A percentile compares a stretch with the other conserved stretches of the same genome.
Conservation (phyloP, 2,329 filamentous ascomycete species). For the Neonectria coccinea region DNA sequence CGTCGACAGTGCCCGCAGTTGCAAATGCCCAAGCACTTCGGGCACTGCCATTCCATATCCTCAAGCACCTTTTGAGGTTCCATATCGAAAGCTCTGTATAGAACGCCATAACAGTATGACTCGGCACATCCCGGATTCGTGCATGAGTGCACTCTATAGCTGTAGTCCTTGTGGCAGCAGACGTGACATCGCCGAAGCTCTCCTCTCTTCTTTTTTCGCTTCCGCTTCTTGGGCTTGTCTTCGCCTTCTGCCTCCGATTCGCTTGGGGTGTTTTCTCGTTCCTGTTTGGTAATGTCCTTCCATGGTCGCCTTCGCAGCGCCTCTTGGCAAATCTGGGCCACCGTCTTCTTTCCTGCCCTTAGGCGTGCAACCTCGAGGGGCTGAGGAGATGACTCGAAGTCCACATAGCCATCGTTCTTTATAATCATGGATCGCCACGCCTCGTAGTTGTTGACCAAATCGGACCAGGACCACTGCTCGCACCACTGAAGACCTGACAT, state of each 20-base stretch:
- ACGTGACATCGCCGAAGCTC: slow-evolving; percentile 79
- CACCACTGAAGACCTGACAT: slow-evolving; percentile 89
- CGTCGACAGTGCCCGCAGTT: slow-evolving; percentile 85
- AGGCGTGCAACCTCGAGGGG: slow-evolving; percentile 77
- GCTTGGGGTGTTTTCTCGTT: slow-evolving; percentile 58
- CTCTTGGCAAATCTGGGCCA: slow-evolving; percentile 95
- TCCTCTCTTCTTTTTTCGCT: slow-evolving; percentile 64
- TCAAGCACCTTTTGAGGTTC: slow-evolving; percentile 87
- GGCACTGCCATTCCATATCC: slow-evolving; percentile 86
- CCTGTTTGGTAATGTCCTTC: slow-evolving; percentile 79
- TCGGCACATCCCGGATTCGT: slow-evolving; percentile 75
- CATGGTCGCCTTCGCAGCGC: slow-evolving; percentile 84
- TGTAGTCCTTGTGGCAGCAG: slow-evolving; percentile 82
- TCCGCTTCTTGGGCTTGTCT: slow-evolving; percentile 71
- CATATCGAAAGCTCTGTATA: slow-evolving; percentile 92
- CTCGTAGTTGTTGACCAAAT: slow-evolving; percentile 82
- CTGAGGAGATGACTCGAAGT: slow-evolving; percentile 74
- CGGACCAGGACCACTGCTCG: slow-evolving; percentile 90
- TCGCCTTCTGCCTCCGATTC: slow-evolving; percentile 71
- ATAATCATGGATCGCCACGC: slow-evolving; percentile 84
- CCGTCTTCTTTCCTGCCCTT: slow-evolving; percentile 77
- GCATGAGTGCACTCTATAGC: slow-evolving; percentile 88
- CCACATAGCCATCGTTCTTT: slow-evolving; percentile 75
- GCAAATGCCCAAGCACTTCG: slow-evolving; percentile 86
- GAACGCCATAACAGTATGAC: slow-evolving; percentile 90